Evolutionary conservation across 345 rosid genomes (phyloP), one percentile per base, ranked within the genome.

Genomic region (Conringia planisiliqua): DNA sequence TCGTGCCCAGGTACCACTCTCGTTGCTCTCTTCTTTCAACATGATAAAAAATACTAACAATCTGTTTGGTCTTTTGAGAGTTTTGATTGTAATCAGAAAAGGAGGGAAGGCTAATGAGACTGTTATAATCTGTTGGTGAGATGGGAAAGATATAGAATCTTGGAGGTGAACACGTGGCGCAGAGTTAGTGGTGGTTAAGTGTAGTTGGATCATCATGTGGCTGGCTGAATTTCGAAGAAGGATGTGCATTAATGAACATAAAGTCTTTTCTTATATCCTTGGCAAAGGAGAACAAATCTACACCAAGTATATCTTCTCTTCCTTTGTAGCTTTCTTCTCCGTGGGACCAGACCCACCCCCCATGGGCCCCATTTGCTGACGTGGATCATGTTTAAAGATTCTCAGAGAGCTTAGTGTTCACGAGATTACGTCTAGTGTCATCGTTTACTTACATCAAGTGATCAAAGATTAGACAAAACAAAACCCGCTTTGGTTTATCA

Each of bases 11-110:
- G 77, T 77, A 18, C 71, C 82, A 32, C 76, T 78, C 18, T 33
- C 68, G 17, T 14, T 70, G 27, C 65, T 60, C 71, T 87, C 96
- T 40, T 87, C 77, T 78, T 89, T 90, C 88, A 93, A 67, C 98
- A 89, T 90, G 10, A 12, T 24, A 54, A n/a, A n/a, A n/a, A n/a
- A 22, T 10, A 9, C 56, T 50, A 50, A 38, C 6, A 55, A 14
- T 29, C 12, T 29, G 62, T 11, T 60, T 12, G 30, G 36, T 16
- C 24, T 9, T 10, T 32, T 14, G 16, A 20, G 1, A 59, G 32
- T 43, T 17, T 67, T 65, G 52, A 36, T 26, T 64, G 66, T 55
- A n/a, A 32, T 48, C 56, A 10, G 39, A 52, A 52, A 61, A 52
- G 47, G 65, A 55, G 78, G 61, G 61, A 62, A 57, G 29, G 50